Evolutionary conservation across 768 basidiomycete genomes (phyloP).

Genomic region (Cystoderma amianthinum): DNA sequence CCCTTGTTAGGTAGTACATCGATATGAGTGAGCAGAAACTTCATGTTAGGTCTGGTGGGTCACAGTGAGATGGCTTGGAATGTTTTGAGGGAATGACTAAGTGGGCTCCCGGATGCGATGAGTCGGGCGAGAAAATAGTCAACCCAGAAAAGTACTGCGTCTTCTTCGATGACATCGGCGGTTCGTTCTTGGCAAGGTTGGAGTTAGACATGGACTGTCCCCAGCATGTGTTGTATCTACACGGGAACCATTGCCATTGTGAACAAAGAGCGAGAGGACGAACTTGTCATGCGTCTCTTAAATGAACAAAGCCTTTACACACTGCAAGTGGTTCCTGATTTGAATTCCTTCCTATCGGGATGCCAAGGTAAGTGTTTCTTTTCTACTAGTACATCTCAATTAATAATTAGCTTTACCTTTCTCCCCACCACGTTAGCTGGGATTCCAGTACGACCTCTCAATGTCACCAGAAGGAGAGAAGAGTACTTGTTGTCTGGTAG

Average conservation of each 20-base stretch:
- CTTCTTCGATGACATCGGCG: conserved; percentile 48
- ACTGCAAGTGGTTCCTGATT: too few species aligned
- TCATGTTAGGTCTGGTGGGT: conserved; percentile 73
- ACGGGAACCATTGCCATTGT: conserved; percentile 20
- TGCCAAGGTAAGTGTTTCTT: too few species aligned
- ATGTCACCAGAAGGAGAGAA: too few species aligned
- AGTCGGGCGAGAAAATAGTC: conserved; percentile 77
- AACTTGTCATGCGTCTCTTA: too few species aligned
- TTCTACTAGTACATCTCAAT: too few species aligned
- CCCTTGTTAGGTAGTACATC: conserved; percentile 93
- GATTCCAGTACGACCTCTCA: too few species aligned
- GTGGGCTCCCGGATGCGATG: conserved; percentile 34
- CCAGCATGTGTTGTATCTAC: conserved; percentile 36
- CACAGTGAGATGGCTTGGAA: conserved; percentile 47
- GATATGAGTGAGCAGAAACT: conserved; percentile 94
- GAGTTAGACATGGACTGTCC: conserved; percentile 61
- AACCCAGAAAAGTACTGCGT: conserved; percentile 90
- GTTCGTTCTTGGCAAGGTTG: conserved; percentile 45
- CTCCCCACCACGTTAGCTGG: too few species aligned
- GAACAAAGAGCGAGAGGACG: too few species aligned
- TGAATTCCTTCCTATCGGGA: too few species aligned
- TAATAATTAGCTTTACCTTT: too few species aligned
- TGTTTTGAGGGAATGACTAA: conserved; percentile 53
- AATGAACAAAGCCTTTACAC: too few species aligned
- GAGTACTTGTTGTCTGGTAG: too few species aligned